These are phyloP conservation scores for Wickerhamomyces bovis DNA, from an alignment of 805 yeast genomes.

Conservation along the genomic window DNA sequence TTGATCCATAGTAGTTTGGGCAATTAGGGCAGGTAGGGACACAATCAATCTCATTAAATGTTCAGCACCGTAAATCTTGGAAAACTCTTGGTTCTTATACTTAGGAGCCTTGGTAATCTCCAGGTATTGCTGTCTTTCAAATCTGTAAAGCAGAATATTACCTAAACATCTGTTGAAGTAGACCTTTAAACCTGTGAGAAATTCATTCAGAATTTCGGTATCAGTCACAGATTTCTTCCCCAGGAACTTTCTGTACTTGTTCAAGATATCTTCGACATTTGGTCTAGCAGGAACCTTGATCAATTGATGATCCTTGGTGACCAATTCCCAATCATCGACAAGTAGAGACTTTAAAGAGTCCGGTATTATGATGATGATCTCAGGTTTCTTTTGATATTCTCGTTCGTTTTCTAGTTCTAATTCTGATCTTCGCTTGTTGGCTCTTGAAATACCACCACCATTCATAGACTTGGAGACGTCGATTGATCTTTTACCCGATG, in stretches of 20 bases:
- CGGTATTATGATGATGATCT: conserved; percentile 55
- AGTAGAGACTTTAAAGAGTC: conserved; percentile 60
- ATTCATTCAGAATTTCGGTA: conserved; percentile 52
- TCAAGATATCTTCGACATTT: conserved; percentile 48
- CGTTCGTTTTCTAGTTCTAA: conserved; percentile 27
- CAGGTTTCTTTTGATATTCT: conserved; percentile 21
- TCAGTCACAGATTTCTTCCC: conserved; percentile 29
- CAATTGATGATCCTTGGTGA: conserved; percentile 74
- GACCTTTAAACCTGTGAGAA: conserved; percentile 58
- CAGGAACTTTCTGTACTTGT: conserved; percentile 37
- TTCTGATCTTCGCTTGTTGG: conserved; percentile 24
- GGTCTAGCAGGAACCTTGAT: conserved; percentile 56
- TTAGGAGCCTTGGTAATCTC: conserved; percentile 37
- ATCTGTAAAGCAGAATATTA: conserved; percentile 61
- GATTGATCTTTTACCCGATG: conserved; percentile 9
- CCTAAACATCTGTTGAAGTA: conserved; percentile 76
- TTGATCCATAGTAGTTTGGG: conserved; percentile 77
- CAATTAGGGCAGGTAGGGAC: conserved; percentile 75
- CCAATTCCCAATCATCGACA: conserved; percentile 90
- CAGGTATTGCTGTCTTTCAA: conserved; percentile 69
- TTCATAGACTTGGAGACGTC: conserved; percentile 10
- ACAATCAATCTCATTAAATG: conserved; percentile 76
- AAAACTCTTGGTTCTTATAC: conserved; percentile 28
- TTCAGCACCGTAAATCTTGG: conserved; percentile 68
- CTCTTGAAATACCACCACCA: conserved; percentile 7